A percentile compares a stretch with the other conserved stretches of the same genome.
These are phyloP conservation scores for Bipolaris oryzae DNA, from an alignment of 2,329 filamentous ascomycete genomes.

Conservation along the genomic window DNA sequence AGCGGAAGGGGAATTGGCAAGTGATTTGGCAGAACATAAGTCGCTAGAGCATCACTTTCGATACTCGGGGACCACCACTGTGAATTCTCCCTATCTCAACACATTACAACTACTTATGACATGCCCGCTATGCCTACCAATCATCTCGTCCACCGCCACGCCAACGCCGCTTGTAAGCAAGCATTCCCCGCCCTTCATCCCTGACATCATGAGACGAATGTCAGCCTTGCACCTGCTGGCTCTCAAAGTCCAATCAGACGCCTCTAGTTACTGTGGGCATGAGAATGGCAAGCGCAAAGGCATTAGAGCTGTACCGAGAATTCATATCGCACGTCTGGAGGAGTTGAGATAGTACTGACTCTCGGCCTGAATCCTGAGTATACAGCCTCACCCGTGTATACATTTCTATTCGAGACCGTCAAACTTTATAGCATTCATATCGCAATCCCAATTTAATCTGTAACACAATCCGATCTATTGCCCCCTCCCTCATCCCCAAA, in stretches of 20 bases:
- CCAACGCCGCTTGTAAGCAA: too few relatives aligned
- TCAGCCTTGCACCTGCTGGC: too few relatives aligned
- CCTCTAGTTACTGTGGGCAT: too few relatives aligned
- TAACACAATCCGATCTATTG: constrained; percentile 25
- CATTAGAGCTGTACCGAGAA: constrained; percentile 37
- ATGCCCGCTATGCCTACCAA: not conserved
- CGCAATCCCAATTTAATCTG: constrained; percentile 38
- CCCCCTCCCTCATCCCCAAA: not conserved
- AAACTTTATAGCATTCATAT: constrained; percentile 45
- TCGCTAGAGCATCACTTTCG: not conserved
- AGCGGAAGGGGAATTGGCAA: too few relatives aligned
- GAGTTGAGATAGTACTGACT: constrained; percentile 21
- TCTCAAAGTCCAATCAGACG: too few relatives aligned
- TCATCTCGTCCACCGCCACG: too few relatives aligned
- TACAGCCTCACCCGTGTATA: constrained; percentile 9
- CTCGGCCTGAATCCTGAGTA: too few relatives aligned
- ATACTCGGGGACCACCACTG: not conserved
- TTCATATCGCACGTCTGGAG: constrained; percentile 33
- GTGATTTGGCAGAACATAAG: too few relatives aligned
- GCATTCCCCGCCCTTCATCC: too few relatives aligned
- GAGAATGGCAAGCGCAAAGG: too few relatives aligned
- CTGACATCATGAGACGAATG: too few relatives aligned
- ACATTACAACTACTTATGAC: not conserved
- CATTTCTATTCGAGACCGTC: constrained; percentile 36
- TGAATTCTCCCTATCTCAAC: not conserved